These are phyloP conservation scores for Kodamaea arcana DNA, from an alignment of 1,139 yeast genomes.

Conservation along the genomic window DNA sequence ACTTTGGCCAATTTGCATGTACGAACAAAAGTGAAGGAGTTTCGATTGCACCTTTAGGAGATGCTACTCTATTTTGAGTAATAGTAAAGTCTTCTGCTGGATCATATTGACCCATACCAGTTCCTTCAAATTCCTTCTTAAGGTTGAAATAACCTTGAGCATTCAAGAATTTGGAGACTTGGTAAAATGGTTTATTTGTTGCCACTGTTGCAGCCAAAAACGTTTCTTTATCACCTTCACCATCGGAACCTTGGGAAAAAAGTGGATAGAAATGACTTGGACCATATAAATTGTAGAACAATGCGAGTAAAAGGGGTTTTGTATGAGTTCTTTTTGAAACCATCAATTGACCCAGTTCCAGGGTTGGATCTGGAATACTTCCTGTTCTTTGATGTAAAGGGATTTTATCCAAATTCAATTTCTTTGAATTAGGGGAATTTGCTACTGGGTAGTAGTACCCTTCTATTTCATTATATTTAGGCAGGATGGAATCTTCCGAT, in stretches of 20 bases:
- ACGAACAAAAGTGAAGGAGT: constrained; percentile 50
- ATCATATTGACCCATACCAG: constrained; percentile 73
- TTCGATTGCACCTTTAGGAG: constrained; percentile 9
- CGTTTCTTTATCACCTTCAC: constrained; percentile 91
- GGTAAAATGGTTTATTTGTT: constrained; percentile 56
- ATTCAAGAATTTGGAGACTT: constrained; percentile 55
- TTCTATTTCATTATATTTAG: constrained; percentile 28
- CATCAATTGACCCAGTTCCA: constrained; percentile 81
- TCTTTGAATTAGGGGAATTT: constrained; percentile 1
- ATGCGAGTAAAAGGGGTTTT: constrained; percentile 58
- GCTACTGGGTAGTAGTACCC: constrained; percentile 17
- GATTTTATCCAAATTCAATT: constrained; percentile 18
- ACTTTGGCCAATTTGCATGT: constrained; percentile 64
- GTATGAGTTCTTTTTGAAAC: constrained; percentile 64
- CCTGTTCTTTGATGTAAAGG: constrained; percentile 69
- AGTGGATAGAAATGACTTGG: constrained; percentile 79
- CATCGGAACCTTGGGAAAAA: constrained; percentile 78
- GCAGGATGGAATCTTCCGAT: constrained; percentile 23
- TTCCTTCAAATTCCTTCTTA: constrained; percentile 46
- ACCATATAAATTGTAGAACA: constrained; percentile 77
- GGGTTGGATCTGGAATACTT: constrained; percentile 74
- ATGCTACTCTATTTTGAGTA: constrained; percentile 10
- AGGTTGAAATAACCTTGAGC: constrained; percentile 51
- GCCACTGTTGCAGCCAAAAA: constrained; percentile 77
- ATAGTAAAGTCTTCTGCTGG: constrained; percentile 54